Conservation (phyloP, 1,284 basidiomycete genomes). For the Marasmius fiardii region DNA sequence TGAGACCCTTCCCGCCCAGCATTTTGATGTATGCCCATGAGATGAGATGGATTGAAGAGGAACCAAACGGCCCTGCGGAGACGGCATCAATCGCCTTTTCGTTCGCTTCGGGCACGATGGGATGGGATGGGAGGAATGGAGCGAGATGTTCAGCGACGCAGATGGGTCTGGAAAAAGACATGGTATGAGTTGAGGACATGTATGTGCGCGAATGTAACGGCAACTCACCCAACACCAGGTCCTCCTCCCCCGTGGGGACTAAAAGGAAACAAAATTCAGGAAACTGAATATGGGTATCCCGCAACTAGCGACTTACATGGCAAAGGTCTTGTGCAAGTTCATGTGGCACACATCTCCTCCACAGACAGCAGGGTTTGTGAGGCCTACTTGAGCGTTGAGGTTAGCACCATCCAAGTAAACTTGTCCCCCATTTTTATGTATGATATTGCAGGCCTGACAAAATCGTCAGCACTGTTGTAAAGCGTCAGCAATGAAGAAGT, state of each 20-base stretch:
- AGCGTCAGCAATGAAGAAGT: neutral
- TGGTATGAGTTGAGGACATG: conserved; percentile 9
- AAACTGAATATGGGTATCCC: neutral
- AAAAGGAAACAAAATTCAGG: conserved; percentile 11
- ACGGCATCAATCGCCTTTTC: conserved; percentile 82
- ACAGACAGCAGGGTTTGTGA: conserved; percentile 94
- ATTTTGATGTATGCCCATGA: conserved; percentile 99
- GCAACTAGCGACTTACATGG: conserved; percentile 58
- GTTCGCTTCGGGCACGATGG: conserved; percentile 69
- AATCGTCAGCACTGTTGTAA: neutral
- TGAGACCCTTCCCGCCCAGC: conserved; percentile 90
- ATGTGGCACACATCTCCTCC: conserved; percentile 98
- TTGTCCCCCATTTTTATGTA: conserved; percentile 94
- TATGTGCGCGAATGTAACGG: neutral
- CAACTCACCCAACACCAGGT: conserved; percentile 80
- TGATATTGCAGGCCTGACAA: conserved; percentile 80
- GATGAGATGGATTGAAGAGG: conserved; percentile 93
- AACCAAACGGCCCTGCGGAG: conserved; percentile 90
- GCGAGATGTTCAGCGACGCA: conserved; percentile 92
- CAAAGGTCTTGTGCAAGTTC: conserved; percentile 97
- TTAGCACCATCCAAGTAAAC: conserved; percentile 98
- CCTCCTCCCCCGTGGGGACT: conserved; percentile 97
- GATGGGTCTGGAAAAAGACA: conserved; percentile 77
- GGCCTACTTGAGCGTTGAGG: conserved; percentile 92
- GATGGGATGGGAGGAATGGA: conserved; percentile 94